phyloP scores from a whole-genome alignment of 495 filamentous ascomycete genomes.

The Aspergillus bridgeri region DNA sequence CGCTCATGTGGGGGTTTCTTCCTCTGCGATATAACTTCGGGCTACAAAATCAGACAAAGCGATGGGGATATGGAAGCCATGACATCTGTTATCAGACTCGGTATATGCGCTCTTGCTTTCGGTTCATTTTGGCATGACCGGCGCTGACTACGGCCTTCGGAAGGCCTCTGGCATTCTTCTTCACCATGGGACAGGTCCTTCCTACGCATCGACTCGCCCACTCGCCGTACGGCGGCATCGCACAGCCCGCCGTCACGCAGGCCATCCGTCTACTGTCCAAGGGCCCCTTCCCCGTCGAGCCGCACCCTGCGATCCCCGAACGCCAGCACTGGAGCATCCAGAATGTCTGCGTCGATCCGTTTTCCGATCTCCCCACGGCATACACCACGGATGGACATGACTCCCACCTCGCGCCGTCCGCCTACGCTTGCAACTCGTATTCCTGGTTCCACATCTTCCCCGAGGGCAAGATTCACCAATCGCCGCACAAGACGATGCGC shows the following conservation, averaged over 20 bases:
- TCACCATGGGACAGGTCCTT: constrained; percentile 80
- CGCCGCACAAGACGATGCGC: constrained; percentile 71
- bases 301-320: constrained; percentile 34
- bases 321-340: constrained; percentile 35
- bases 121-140: not conserved
- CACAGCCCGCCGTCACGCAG: constrained; percentile 85
- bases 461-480: constrained; percentile 90
- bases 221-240: constrained; percentile 66
- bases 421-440: constrained; percentile 59
- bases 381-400: constrained; percentile 54
- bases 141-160: constrained; percentile 18
- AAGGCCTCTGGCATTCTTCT: constrained; percentile 64
- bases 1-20: constrained; percentile 84
- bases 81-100: constrained; percentile 73
- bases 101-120: constrained; percentile 16
- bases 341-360: constrained; percentile 48
- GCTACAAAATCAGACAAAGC: constrained; percentile 58
- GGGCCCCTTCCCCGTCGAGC: constrained; percentile 49
- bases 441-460: constrained; percentile 95
- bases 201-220: constrained; percentile 80
- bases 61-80: constrained; percentile 86
- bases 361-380: constrained; percentile 45
- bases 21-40: constrained; percentile 66
- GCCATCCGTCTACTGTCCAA: constrained; percentile 78
- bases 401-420: constrained; percentile 52